Percentiles rank a stretch among this genome's conserved stretches.
Conservation (phyloP, 2,329 filamentous ascomycete genomes). For the Phialemonium atrogriseum region DNA sequence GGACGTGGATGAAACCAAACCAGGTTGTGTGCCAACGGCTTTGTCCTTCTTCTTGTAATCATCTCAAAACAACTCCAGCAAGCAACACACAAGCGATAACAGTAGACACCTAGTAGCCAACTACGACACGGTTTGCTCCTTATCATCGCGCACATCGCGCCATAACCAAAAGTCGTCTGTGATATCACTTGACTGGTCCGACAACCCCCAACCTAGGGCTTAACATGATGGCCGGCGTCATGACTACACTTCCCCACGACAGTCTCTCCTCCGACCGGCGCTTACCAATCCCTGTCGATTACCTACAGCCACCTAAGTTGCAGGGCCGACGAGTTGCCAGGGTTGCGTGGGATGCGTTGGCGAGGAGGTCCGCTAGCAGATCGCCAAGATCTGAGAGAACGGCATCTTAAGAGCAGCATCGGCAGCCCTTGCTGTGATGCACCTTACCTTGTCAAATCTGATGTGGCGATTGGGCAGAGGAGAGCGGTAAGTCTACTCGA, state of each 20-base stretch:
- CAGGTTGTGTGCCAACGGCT: too few species aligned
- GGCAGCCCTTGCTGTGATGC: too few species aligned
- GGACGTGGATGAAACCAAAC: too few species aligned
- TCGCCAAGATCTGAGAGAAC: too few species aligned
- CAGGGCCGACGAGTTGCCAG: too few species aligned
- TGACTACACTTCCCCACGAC: slow-evolving; percentile 85
- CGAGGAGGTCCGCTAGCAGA: too few species aligned
- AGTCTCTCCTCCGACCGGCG: slow-evolving; percentile 55
- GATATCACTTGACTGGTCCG: slow-evolving; percentile 61
- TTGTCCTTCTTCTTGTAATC: slow-evolving; percentile 78
- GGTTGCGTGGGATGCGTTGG: too few species aligned
- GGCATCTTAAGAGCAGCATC: too few species aligned
- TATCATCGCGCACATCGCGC: slow-evolving; percentile 63
- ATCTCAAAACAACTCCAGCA: slow-evolving; percentile 69
- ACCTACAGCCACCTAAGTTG: too few species aligned
- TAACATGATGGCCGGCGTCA: slow-evolving; percentile 70
- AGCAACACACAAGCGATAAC: slow-evolving; percentile 54
- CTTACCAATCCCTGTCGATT: slow-evolving; percentile 65
- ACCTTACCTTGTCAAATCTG: too few species aligned
- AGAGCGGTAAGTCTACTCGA: too few species aligned
- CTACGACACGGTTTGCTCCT: slow-evolving; percentile 51
- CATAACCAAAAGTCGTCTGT: slow-evolving; percentile 67
- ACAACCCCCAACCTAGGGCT: slow-evolving; percentile 57
- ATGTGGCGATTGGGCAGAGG: too few species aligned
- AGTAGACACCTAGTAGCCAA: slow-evolving; percentile 46